phyloP scores from a whole-genome alignment of 768 basidiomycete genomes.

The Mycena pura region DNA sequence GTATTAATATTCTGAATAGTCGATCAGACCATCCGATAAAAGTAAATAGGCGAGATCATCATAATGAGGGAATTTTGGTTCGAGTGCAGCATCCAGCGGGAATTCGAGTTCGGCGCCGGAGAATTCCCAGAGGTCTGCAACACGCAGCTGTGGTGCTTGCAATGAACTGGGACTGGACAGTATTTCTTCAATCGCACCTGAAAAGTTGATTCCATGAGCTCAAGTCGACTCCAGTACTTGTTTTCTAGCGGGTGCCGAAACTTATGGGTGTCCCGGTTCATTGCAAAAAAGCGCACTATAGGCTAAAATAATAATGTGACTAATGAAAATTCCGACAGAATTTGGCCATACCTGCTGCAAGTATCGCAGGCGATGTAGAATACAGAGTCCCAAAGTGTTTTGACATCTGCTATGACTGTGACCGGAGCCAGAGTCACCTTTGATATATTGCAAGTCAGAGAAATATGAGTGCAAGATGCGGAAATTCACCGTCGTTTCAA shows the following conservation, averaged over 20 bases:
- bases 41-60: too few relatives aligned
- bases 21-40: too few relatives aligned
- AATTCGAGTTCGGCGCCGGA: not conserved
- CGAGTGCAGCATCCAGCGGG: not conserved
- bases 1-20: too few relatives aligned
- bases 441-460: constrained; percentile 2
- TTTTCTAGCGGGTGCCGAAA: not conserved
- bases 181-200: not conserved
- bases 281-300: not conserved
- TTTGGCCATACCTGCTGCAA: constrained; percentile 9
- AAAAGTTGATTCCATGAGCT: not conserved
- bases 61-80: too few relatives aligned
- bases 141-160: not conserved
- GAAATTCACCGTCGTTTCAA: constrained; percentile 5
- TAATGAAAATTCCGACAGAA: constrained; percentile 5
- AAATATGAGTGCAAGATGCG: not conserved
- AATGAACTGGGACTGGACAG: not conserved
- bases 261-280: not conserved
- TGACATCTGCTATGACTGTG: not conserved
- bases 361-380: constrained; percentile 7
- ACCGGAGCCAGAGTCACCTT: not conserved
- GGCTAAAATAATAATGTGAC: not conserved
- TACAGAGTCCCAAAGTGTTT: constrained; percentile 1
- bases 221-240: not conserved
- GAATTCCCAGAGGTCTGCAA: not conserved